Evolutionary conservation across 148 eudicot species (phyloP).

Genomic region (Camellia granthamiana): DNA sequence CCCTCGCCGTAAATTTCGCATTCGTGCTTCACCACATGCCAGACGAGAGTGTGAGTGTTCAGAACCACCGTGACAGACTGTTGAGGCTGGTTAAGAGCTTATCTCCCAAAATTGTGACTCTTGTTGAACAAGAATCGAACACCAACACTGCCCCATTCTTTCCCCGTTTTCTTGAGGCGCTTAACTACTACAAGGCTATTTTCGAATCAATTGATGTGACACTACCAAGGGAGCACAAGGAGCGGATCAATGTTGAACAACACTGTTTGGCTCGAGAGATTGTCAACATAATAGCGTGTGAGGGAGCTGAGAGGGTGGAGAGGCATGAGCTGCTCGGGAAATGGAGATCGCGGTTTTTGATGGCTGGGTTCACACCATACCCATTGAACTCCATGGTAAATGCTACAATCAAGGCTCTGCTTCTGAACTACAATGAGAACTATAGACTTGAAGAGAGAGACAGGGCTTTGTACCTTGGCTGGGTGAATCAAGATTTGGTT

Average conservation of each 20-base stretch:
- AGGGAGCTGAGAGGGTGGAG: conserved; percentile 56
- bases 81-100: conserved; percentile 48
- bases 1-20: conserved; percentile 53
- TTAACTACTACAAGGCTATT: conserved; percentile 45
- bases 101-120: conserved; percentile 52
- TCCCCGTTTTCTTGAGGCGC: conserved; percentile 43
- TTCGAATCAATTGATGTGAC: conserved; percentile 55
- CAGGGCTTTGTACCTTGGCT: conserved; percentile 48
- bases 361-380: conserved; percentile 61
- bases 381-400: conserved; percentile 50
- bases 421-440: conserved; percentile 36
- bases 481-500: conserved; percentile 46
- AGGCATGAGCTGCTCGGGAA: conserved; percentile 58
- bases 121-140: conserved; percentile 53
- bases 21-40: conserved; percentile 59
- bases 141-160: conserved; percentile 47
- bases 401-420: conserved; percentile 34
- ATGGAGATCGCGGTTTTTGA: conserved; percentile 52
- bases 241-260: conserved; percentile 54
- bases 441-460: conserved; percentile 51
- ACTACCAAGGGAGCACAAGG: conserved; percentile 38
- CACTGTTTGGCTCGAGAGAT: conserved; percentile 60
- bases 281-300: conserved; percentile 62
- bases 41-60: conserved; percentile 47
- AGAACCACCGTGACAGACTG: conserved; percentile 47